phyloP scores from a whole-genome alignment of 169 alveolate genomes.

The Babesia ovata region DNA sequence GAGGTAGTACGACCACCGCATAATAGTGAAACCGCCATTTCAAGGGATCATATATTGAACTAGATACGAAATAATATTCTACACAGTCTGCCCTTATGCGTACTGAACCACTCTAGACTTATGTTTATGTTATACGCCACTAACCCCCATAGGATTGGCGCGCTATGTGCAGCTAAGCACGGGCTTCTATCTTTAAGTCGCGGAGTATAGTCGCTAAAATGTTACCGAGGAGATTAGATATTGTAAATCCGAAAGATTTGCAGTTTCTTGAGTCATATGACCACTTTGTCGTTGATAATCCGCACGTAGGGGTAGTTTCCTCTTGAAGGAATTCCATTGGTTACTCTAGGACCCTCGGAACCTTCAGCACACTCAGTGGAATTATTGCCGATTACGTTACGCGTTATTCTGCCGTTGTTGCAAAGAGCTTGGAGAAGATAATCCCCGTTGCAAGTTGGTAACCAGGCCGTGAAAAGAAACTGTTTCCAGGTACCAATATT shows the following conservation, averaged over 20 bases:
- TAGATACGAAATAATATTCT: no score
- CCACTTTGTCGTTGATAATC: constrained; percentile 71
- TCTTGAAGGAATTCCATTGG: not conserved
- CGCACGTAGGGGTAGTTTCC: constrained; percentile 76
- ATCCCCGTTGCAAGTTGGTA: constrained; percentile 79
- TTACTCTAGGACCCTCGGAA: constrained; percentile 74
- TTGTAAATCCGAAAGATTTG: constrained; percentile 60
- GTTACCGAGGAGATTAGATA: constrained; percentile 4
- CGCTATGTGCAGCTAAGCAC: no score
- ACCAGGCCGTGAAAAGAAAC: not conserved
- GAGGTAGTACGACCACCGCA: no score
- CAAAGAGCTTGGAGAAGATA: constrained; percentile 76
- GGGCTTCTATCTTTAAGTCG: no score
- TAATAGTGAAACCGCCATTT: no score
- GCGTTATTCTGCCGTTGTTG: constrained; percentile 76
- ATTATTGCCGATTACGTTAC: constrained; percentile 73
- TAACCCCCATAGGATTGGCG: no score
- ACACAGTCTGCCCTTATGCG: no score
- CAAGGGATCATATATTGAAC: no score
- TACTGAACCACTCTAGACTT: no score
- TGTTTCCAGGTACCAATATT: constrained; percentile 73
- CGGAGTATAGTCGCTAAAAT: not conserved
- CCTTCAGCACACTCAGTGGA: constrained; percentile 70
- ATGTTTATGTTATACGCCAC: no score
- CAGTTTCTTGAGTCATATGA: constrained; percentile 72